Conservation (phyloP, 768 basidiomycete genomes). For the Suillus decipiens region DNA sequence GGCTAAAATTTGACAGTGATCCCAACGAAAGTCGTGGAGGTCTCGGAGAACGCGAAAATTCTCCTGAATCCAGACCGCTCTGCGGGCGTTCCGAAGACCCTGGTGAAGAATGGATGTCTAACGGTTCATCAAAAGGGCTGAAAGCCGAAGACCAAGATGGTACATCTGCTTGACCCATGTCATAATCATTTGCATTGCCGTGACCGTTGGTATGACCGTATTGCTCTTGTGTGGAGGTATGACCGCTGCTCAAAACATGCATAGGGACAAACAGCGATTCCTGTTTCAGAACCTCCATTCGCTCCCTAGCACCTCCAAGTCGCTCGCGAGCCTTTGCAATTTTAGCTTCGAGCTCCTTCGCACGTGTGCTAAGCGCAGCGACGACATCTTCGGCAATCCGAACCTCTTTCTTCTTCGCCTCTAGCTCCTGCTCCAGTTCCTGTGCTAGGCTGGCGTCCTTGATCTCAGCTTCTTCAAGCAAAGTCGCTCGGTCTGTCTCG, state of each 20-base stretch:
- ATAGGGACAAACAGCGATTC: conserved; percentile 39
- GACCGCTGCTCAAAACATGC: conserved; percentile 18
- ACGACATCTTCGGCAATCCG: conserved; percentile 66
- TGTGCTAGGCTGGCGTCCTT: conserved; percentile 49
- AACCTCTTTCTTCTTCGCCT: conserved; percentile 57
- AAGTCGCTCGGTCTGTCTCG: conserved; percentile 53
- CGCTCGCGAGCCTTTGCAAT: conserved; percentile 64
- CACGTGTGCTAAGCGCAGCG: conserved; percentile 59
- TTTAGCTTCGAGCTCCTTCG: conserved; percentile 73
- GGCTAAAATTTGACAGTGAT: conserved; percentile 27
- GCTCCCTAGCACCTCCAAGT: conserved; percentile 58
- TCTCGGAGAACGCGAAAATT: conserved; percentile 25
- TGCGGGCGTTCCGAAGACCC: conserved; percentile 15
- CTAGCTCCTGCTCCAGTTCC: conserved; percentile 46
- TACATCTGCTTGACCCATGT: conserved; percentile 19
- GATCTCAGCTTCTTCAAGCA: conserved; percentile 45
- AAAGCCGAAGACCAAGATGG: conserved; percentile 30
- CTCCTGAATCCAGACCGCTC: conserved; percentile 18
- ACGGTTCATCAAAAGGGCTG: conserved; percentile 31
- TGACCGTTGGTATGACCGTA: conserved; percentile 12
- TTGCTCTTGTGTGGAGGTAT: conserved; percentile 14
- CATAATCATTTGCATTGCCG: conserved; percentile 11
- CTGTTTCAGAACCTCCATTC: conserved; percentile 51
- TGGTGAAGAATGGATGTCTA: conserved; percentile 20
- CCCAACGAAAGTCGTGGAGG: conserved; percentile 35